phyloP scores from a whole-genome alignment of 2,329 filamentous ascomycete genomes.

The Monosporascus ibericus region DNA sequence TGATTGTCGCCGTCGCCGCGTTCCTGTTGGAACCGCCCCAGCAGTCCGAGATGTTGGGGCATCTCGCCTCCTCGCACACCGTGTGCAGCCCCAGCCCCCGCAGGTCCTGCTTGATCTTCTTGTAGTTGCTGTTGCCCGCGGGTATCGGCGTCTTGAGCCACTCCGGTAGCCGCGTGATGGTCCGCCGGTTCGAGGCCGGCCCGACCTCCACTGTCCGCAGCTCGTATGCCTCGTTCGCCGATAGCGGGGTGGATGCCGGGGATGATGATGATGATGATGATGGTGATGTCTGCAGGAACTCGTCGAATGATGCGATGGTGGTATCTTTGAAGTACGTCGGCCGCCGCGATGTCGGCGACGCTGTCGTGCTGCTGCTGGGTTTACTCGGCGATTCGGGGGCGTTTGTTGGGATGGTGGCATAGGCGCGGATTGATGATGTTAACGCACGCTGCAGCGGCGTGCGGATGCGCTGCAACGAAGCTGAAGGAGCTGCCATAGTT shows the following conservation, averaged over 20 bases:
- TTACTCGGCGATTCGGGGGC: constrained; percentile 20
- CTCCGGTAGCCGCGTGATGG: constrained; percentile 70
- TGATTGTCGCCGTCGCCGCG: constrained; percentile 93
- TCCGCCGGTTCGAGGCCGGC: constrained; percentile 55
- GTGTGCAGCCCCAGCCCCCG: constrained; percentile 87
- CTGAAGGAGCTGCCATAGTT: constrained; percentile 20
- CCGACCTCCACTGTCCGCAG: constrained; percentile 59
- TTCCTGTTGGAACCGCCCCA: constrained; percentile 90
- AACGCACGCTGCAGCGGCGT: constrained; percentile 23
- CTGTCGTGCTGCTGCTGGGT: constrained; percentile 5
- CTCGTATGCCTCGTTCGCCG: constrained; percentile 50
- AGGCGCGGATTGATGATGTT: constrained; percentile 12
- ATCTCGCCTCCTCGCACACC: constrained; percentile 94
- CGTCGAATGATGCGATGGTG: constrained; percentile 49
- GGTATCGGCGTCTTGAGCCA: constrained; percentile 98
- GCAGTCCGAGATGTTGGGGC: constrained; percentile 96
- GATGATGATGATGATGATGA: constrained; percentile 14
- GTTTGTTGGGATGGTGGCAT: constrained; percentile 24
- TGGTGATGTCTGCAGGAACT: constrained; percentile 46
- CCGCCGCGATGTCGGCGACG: constrained; percentile 18
- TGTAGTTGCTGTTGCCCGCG: constrained; percentile 72
- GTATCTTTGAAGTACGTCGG: constrained; percentile 57
- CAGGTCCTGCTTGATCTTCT: constrained; percentile 90
- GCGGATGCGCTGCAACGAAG: constrained; percentile 20
- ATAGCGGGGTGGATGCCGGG: constrained; percentile 26